Evolutionary conservation across 129 eudicot species (phyloP).

Genomic region (Gnaphalium uliginosum): DNA sequence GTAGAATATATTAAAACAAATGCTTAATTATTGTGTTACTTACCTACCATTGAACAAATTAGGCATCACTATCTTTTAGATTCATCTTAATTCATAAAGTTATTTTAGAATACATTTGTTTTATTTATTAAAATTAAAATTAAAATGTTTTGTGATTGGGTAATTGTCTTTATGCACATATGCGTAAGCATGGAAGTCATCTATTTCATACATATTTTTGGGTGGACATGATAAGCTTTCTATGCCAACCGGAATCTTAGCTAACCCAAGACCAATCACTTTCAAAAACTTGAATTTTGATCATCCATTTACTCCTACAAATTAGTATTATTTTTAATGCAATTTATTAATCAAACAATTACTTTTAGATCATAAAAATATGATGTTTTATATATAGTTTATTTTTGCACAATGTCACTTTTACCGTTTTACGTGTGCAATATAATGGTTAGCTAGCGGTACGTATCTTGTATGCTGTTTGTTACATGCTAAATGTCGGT

Average conservation of each 20-base stretch:
- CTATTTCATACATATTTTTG: constrained; percentile 29
- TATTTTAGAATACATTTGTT: too few species aligned
- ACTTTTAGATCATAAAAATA: not conserved
- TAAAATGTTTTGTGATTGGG: not conserved
- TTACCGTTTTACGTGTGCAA: too few species aligned
- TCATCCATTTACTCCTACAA: constrained; percentile 10
- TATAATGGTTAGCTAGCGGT: too few species aligned
- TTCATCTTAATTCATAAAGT: too few species aligned
- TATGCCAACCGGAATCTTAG: constrained; percentile 23
- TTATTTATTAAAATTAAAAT: not conserved
- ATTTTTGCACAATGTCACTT: too few species aligned
- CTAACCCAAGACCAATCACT: constrained; percentile 24
- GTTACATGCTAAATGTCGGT: too few species aligned
- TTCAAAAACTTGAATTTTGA: not conserved
- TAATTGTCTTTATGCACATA: constrained; percentile 31
- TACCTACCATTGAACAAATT: too few species aligned
- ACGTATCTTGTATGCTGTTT: too few species aligned
- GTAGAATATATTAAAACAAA: too few species aligned
- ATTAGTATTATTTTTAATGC: not conserved
- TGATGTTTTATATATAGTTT: too few species aligned
- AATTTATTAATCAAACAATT: not conserved
- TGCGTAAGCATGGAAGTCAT: constrained; percentile 40
- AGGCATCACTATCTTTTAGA: too few species aligned
- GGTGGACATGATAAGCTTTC: constrained; percentile 26
- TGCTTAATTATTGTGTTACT: too few species aligned